Evolutionary conservation across 768 basidiomycete species (phyloP).

Genomic region (Suillus spraguei): DNA sequence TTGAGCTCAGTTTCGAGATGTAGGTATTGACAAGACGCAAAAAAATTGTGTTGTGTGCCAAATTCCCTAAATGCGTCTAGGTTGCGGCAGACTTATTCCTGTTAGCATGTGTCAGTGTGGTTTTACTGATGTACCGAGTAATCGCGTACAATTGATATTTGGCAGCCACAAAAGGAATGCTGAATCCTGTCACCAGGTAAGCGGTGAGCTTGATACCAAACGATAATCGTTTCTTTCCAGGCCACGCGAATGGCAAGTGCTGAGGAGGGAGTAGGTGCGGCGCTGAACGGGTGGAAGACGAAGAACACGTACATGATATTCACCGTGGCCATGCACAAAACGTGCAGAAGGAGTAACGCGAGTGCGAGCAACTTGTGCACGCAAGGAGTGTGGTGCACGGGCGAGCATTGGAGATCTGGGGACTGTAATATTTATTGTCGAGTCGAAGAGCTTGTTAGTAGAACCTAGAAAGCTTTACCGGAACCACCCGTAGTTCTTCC

Average conservation of each 20-base stretch:
- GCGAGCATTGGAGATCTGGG: conserved; percentile 40
- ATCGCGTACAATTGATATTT: conserved; percentile 62
- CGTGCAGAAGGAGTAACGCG: conserved; percentile 36
- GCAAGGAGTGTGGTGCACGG: conserved; percentile 43
- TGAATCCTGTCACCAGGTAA: conserved; percentile 56
- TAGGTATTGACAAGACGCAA: background rate
- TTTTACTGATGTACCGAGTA: background rate
- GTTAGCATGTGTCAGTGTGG: background rate
- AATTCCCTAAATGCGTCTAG: background rate
- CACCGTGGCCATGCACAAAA: conserved; percentile 49
- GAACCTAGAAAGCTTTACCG: background rate
- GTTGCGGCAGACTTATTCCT: conserved; percentile 4
- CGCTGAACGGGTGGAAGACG: conserved; percentile 1
- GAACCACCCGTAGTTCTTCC: conserved; percentile 1
- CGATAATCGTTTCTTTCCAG: conserved; percentile 49
- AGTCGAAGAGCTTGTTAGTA: background rate
- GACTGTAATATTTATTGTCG: background rate
- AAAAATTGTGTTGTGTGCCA: background rate
- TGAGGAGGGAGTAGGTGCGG: conserved; percentile 23
- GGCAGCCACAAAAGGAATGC: conserved; percentile 67
- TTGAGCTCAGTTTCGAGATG: background rate
- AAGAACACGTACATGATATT: conserved; percentile 50
- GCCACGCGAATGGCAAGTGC: conserved; percentile 61
- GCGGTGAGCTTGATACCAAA: conserved; percentile 40
- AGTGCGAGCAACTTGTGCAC: conserved; percentile 39